Percentiles rank a stretch among this genome's conserved stretches.
phyloP scores from a whole-genome alignment of 2,329 filamentous ascomycete genomes.

The Drechmeria coniospora region DNA sequence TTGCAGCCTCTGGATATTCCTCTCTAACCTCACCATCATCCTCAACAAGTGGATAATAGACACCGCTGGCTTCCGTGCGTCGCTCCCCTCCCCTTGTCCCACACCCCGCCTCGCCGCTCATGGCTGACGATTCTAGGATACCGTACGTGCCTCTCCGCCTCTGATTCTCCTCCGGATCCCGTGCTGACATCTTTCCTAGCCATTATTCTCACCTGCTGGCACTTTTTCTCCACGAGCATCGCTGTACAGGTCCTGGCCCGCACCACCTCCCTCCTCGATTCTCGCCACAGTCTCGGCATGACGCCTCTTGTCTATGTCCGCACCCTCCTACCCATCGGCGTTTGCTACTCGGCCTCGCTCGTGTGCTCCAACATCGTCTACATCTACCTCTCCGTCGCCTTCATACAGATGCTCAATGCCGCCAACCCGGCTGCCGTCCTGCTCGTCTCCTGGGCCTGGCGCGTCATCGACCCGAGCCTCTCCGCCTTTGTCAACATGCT shows the following conservation, averaged over 20 bases:
- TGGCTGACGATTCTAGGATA: neutral
- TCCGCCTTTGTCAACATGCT: conserved; percentile 29
- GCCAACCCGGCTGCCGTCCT: conserved; percentile 51
- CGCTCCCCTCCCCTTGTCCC: neutral
- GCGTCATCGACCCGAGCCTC: conserved; percentile 28
- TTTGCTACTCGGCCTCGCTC: conserved; percentile 48
- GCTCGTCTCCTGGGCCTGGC: conserved; percentile 42
- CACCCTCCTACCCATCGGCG: conserved; percentile 47
- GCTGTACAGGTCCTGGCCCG: conserved; percentile 50
- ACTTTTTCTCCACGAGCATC: conserved; percentile 47
- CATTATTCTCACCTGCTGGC: conserved; percentile 49
- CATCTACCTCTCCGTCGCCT: conserved; percentile 48
- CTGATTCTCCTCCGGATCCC: neutral
- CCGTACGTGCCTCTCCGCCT: neutral
- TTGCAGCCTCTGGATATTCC: conserved; percentile 58
- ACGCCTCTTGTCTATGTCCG: conserved; percentile 42
- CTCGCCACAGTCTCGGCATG: conserved; percentile 44
- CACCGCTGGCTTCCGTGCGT: conserved; percentile 57
- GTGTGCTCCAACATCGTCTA: conserved; percentile 52
- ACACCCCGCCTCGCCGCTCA: neutral
- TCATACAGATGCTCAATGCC: conserved; percentile 57
- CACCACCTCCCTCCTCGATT: conserved; percentile 46
- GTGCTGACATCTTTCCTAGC: conserved; percentile 12
- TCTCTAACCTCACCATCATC: conserved; percentile 70
- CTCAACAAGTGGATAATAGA: conserved; percentile 86